Evolutionary conservation across 805 yeast genomes (phyloP).

Genomic region (Wickerhamiella cacticola): DNA sequence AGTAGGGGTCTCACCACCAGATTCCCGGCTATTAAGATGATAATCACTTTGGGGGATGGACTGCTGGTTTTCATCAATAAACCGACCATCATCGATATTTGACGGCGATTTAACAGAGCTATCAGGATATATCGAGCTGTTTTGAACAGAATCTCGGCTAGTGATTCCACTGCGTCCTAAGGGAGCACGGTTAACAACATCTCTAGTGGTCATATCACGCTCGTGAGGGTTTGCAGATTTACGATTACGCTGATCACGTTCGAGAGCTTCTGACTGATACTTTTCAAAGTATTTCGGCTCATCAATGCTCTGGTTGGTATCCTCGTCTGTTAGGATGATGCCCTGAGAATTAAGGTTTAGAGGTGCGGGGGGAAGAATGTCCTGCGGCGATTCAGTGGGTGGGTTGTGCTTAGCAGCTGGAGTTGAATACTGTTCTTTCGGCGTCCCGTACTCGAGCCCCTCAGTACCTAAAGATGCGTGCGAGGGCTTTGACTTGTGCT

Average conservation of each 20-base stretch:
- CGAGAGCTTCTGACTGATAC: background rate
- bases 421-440: background rate
- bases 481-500: background rate
- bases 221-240: background rate
- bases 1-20: background rate
- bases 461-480: background rate
- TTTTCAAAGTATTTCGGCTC: background rate
- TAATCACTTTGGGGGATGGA: too few species aligned
- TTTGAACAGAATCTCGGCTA: background rate
- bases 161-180: background rate
- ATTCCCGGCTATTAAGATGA: background rate
- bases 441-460: background rate
- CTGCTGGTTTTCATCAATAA: background rate
- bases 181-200: background rate
- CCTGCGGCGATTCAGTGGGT: background rate
- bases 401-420: background rate
- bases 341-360: background rate
- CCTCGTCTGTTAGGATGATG: constrained; percentile 1
- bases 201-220: too few species aligned
- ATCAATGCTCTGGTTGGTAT: background rate
- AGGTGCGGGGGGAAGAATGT: constrained; percentile 1
- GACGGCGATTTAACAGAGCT: background rate
- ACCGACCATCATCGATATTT: background rate
- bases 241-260: background rate
- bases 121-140: background rate